These are phyloP conservation scores for Curvularia sp. DNA, from an alignment of 2,329 filamentous ascomycete genomes.

Conservation along the genomic window DNA sequence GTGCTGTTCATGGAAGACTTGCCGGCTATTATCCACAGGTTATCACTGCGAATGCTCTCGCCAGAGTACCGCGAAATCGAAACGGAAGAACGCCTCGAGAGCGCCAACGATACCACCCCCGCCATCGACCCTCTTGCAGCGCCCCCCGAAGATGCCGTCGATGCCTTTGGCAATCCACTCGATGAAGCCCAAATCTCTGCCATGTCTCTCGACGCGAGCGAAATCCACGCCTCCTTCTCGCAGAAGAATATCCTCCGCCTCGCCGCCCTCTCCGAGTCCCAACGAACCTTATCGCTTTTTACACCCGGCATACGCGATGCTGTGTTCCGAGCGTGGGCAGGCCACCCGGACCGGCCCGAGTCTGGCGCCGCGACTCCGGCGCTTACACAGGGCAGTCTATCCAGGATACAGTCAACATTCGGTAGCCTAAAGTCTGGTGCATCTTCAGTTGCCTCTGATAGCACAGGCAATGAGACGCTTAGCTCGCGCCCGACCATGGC, in stretches of 20 bases:
- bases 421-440: conserved; percentile 57
- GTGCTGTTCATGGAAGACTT: conserved; percentile 98
- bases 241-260: conserved; percentile 90
- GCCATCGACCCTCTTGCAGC: conserved; percentile 81
- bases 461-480: conserved; percentile 56
- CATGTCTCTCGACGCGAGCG: conserved; percentile 78
- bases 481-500: conserved; percentile 73
- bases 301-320: conserved; percentile 90
- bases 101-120: conserved; percentile 60
- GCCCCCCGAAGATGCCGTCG: conserved; percentile 81
- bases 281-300: conserved; percentile 88
- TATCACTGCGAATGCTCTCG: conserved; percentile 88
- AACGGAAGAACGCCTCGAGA: conserved; percentile 59
- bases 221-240: conserved; percentile 89
- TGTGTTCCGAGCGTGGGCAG: conserved; percentile 91
- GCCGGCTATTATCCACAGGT: conserved; percentile 91
- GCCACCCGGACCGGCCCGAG: conserved; percentile 74
- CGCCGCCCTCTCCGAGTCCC: conserved; percentile 82
- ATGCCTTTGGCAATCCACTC: conserved; percentile 77
- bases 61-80: conserved; percentile 80
- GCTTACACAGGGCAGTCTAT: conserved; percentile 54
- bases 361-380: conserved; percentile 52
- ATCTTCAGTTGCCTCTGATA: conserved; percentile 46
- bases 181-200: conserved; percentile 78
- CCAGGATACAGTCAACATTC: conserved; percentile 55